Conservation (phyloP, 225 moss, liverwort and hornwort genomes). For the Antitrichia curtipendula region DNA sequence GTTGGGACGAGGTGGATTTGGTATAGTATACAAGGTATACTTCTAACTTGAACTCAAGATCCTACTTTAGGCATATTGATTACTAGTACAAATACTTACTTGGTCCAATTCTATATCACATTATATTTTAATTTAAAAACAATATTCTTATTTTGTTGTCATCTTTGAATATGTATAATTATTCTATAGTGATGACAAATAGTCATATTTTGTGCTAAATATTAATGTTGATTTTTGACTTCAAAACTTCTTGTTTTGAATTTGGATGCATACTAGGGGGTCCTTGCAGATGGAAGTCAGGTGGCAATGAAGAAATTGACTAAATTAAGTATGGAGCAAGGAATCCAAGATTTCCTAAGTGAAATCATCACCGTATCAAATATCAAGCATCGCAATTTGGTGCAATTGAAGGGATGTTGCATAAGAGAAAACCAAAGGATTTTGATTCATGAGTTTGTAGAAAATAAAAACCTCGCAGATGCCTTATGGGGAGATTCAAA, state of each 20-base stretch:
- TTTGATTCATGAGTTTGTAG: not conserved
- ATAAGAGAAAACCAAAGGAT: not conserved
- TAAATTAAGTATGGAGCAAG: not conserved
- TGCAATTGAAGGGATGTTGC: not conserved
- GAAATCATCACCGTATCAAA: not conserved
- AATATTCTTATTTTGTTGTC: fast-evolving
- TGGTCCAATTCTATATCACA: no score
- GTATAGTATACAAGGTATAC: not conserved
- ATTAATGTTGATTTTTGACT: not conserved
- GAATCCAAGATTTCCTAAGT: not conserved
- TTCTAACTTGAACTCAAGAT: not conserved
- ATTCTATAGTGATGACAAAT: not conserved
- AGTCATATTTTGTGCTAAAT: not conserved
- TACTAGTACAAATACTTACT: fast-evolving
- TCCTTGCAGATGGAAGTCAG: not conserved
- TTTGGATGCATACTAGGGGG: not conserved
- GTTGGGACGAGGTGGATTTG: not conserved
- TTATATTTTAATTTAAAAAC: not conserved
- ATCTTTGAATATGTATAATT: fast-evolving
- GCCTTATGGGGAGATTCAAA: not conserved
- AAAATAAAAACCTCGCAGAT: not conserved
- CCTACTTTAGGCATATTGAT: no score
- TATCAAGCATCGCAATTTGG: not conserved
- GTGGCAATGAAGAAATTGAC: not conserved
- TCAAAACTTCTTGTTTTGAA: not conserved